These are phyloP conservation scores for Phaffomyces opuntiae DNA, from an alignment of 805 yeast species.

Conservation along the genomic window DNA sequence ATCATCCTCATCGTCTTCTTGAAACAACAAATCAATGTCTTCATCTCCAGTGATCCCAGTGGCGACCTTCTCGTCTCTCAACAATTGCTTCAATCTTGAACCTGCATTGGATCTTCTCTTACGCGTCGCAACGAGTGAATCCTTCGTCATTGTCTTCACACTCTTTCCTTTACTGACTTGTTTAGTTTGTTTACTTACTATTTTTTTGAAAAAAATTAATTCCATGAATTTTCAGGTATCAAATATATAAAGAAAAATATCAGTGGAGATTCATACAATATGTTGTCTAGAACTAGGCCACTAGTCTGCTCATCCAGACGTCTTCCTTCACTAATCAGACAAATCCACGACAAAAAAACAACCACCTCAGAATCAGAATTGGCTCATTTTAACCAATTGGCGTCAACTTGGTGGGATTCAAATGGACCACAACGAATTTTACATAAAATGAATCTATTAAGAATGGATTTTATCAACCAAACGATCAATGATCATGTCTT, in stretches of 20 bases:
- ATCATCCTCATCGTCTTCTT: slow-evolving; percentile 52
- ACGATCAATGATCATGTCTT: slow-evolving; percentile 35
- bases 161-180: no score
- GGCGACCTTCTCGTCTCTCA: slow-evolving; percentile 55
- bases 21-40: slow-evolving; percentile 65
- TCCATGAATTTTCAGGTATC: no score
- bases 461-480: slow-evolving; percentile 79
- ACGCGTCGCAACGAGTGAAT: slow-evolving; percentile 67
- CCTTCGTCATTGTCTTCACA: slow-evolving; percentile 17
- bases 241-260: no score
- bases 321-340: not conserved
- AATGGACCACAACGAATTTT: slow-evolving; percentile 88
- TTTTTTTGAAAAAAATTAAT: not conserved
- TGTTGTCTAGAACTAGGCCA: not conserved
- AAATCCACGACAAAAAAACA: slow-evolving; percentile 12
- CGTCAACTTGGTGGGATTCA: slow-evolving; percentile 98
- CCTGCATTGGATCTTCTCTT: slow-evolving; percentile 87
- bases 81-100: slow-evolving; percentile 62
- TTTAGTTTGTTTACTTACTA: not conserved
- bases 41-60: slow-evolving; percentile 62
- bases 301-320: not conserved
- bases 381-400: slow-evolving; percentile 77
- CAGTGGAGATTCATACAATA: not conserved
- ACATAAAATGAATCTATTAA: slow-evolving; percentile 86
- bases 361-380: slow-evolving; percentile 56